phyloP scores from a whole-genome alignment of 305 asterid genomes.

The Fraxinus platypoda region DNA sequence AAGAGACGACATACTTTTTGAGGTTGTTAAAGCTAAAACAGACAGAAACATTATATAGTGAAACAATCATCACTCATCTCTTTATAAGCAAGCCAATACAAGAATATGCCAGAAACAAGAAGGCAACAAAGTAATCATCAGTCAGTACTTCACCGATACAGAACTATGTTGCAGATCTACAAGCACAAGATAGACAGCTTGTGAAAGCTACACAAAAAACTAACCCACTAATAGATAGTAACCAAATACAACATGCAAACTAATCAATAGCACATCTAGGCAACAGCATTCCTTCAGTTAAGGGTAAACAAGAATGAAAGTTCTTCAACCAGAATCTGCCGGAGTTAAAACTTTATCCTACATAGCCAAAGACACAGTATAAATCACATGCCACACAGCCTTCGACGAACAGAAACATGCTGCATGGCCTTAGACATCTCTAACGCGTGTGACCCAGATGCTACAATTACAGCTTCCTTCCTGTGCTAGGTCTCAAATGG shows the following conservation, averaged over 20 bases:
- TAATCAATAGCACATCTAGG: constrained; percentile 21
- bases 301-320: constrained; percentile 22
- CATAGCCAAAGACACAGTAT: constrained; percentile 23
- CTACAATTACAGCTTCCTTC: constrained; percentile 53
- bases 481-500: constrained; percentile 49
- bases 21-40: neutral
- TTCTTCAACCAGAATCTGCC: constrained; percentile 9
- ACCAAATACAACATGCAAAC: constrained; percentile 32
- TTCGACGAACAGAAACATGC: constrained; percentile 26
- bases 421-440: constrained; percentile 9
- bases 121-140: constrained; percentile 25
- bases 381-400: constrained; percentile 27
- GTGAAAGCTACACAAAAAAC: constrained; percentile 21
- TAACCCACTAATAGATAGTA: constrained; percentile 29
- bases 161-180: constrained; percentile 31
- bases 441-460: constrained; percentile 7
- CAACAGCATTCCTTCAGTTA: constrained; percentile 41
- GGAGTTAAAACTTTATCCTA: constrained; percentile 6
- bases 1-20: neutral
- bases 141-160: constrained; percentile 21
- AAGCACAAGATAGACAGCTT: constrained; percentile 26
- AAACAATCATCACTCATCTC: neutral
- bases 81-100: constrained; percentile 32
- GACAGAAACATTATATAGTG: neutral
- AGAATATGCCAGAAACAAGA: constrained; percentile 21